A percentile compares a stretch with the other conserved stretches of the same genome.
phyloP scores from a whole-genome alignment of 345 rosid species.

The Angophora floribunda region DNA sequence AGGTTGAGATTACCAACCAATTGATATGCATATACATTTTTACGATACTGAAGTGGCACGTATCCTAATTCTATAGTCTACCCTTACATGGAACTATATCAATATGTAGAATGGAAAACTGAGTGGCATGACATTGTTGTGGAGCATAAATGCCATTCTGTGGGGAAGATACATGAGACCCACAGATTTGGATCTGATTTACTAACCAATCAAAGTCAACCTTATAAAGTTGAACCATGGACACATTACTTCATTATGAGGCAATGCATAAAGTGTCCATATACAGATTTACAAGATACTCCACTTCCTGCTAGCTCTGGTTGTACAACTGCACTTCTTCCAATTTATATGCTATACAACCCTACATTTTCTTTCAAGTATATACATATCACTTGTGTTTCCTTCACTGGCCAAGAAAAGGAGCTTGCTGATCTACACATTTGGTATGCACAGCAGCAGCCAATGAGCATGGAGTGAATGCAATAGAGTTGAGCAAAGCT shows the following conservation, averaged over 20 bases:
- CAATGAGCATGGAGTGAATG: not conserved
- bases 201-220: not conserved
- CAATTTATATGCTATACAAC: not conserved
- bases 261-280: not conserved
- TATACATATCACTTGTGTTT: not conserved
- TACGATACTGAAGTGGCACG: not conserved
- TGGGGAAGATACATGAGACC: no score
- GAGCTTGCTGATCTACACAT: not conserved
- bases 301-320: not conserved
- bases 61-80: not conserved
- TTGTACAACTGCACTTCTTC: fast-evolving
- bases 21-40: not conserved
- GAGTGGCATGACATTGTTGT: not conserved
- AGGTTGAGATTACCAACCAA: not conserved
- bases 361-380: not conserved
- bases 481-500: not conserved
- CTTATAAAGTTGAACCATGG: conserved; percentile 10
- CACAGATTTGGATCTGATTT: not conserved
- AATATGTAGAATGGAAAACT: not conserved
- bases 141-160: not conserved
- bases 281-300: not conserved
- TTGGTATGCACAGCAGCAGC: not conserved
- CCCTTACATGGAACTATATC: not conserved
- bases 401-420: not conserved
- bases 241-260: not conserved